These are phyloP conservation scores for Cystoderma amianthinum DNA, from an alignment of 768 basidiomycete species.

Conservation along the genomic window DNA sequence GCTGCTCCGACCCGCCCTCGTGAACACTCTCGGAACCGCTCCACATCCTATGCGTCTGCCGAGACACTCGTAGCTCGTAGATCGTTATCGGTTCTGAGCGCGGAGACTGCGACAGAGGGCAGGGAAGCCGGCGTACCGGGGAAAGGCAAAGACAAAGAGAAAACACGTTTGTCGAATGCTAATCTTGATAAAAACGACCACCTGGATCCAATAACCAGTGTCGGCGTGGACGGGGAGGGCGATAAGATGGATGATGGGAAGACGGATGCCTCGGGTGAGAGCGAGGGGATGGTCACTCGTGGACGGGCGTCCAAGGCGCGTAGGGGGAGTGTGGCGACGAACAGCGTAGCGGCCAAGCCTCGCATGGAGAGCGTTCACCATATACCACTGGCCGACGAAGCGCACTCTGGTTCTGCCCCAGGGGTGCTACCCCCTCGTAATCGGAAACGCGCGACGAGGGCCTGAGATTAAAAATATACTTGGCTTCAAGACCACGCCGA, in stretches of 20 bases:
- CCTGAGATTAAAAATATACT: too few species aligned
- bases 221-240: conserved; percentile 5
- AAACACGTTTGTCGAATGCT: neutral
- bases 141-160: neutral
- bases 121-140: conserved; percentile 5
- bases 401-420: too few species aligned
- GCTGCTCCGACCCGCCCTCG: conserved; percentile 7
- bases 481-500: too few species aligned
- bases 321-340: too few species aligned
- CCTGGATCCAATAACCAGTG: conserved; percentile 10
- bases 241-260: conserved; percentile 7
- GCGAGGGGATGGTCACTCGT: conserved; percentile 29
- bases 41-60: conserved; percentile 30
- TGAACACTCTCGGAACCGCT: conserved; percentile 27
- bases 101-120: conserved; percentile 26
- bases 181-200: conserved; percentile 11
- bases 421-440: too few species aligned
- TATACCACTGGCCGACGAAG: too few species aligned
- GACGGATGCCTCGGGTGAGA: conserved; percentile 12
- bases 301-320: conserved; percentile 16
- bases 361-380: too few species aligned
- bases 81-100: conserved; percentile 31
- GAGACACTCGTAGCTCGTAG: conserved; percentile 27
- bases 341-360: too few species aligned
- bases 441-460: too few species aligned